Conservation (phyloP, 1,284 basidiomycete species). For the Ustilago trichophora region DNA sequence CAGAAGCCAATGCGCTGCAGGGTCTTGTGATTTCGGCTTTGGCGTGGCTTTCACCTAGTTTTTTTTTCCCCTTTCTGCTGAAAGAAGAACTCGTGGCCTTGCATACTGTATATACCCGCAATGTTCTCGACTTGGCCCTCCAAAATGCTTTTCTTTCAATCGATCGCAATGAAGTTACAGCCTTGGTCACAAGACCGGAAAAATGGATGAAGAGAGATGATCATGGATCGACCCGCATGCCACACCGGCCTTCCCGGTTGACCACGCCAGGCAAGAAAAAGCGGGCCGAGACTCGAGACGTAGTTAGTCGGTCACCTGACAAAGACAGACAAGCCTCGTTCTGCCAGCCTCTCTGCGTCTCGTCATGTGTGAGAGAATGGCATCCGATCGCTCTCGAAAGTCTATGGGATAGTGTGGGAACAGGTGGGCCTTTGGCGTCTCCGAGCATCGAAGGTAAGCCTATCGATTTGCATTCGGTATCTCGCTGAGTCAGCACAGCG, state of each 20-base stretch:
- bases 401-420: too few relatives aligned
- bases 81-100: conserved; percentile 14
- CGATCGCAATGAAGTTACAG: too few relatives aligned
- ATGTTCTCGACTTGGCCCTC: too few relatives aligned
- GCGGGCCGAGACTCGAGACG: not conserved
- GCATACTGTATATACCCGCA: too few relatives aligned
- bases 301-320: not conserved
- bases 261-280: too few relatives aligned
- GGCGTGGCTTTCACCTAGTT: not conserved
- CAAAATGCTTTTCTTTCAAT: too few relatives aligned
- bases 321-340: not conserved
- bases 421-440: too few relatives aligned
- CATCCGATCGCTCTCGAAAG: too few relatives aligned
- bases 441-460: not conserved
- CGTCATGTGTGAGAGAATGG: too few relatives aligned
- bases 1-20: conserved; percentile 19
- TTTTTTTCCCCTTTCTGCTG: not conserved
- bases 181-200: not conserved
- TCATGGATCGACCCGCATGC: conserved; percentile 3
- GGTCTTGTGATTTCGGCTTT: conserved; percentile 23
- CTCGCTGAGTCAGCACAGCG: not conserved
- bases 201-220: not conserved
- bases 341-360: too few relatives aligned
- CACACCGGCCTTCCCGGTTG: not conserved
- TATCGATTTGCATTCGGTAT: not conserved